phyloP scores from a whole-genome alignment of 768 basidiomycete genomes.

The Hemileccinum rubropunctum region DNA sequence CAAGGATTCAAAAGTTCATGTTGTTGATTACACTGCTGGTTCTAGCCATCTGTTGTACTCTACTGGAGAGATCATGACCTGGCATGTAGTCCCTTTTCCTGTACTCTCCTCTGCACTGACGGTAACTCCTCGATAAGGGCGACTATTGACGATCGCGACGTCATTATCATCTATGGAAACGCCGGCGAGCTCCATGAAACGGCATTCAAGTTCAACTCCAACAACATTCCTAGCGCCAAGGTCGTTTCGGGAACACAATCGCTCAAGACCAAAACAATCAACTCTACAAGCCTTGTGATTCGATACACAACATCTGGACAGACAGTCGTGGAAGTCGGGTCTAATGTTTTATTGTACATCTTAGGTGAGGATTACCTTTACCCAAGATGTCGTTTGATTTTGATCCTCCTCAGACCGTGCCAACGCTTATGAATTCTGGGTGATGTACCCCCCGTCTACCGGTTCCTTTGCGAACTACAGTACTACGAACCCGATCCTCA shows the following conservation, averaged over 20 bases:
- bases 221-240: slow-evolving; percentile 19
- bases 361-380: slow-evolving; percentile 33
- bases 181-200: slow-evolving; percentile 48
- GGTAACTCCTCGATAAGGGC: slow-evolving; percentile 32
- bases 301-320: slow-evolving; percentile 48
- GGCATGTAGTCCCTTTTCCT: slow-evolving; percentile 26
- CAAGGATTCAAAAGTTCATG: slow-evolving; percentile 52
- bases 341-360: slow-evolving; percentile 40
- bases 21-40: slow-evolving; percentile 49
- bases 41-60: slow-evolving; percentile 44
- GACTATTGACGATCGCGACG: slow-evolving; percentile 45
- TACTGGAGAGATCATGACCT: slow-evolving; percentile 48
- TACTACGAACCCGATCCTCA: slow-evolving; percentile 42
- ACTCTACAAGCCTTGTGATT: slow-evolving; percentile 36
- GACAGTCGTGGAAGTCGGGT: slow-evolving; percentile 44
- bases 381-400: neutral
- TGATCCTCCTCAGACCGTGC: slow-evolving; percentile 38
- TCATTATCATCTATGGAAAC: slow-evolving; percentile 48
- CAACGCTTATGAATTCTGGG: slow-evolving; percentile 52
- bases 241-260: slow-evolving; percentile 25
- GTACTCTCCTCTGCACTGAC: neutral
- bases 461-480: slow-evolving; percentile 35
- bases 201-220: slow-evolving; percentile 38
- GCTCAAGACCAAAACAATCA: slow-evolving; percentile 36
- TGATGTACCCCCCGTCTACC: slow-evolving; percentile 38